Evolutionary conservation across 805 yeast genomes (phyloP).

Genomic region (Jamesozyma lodderae): DNA sequence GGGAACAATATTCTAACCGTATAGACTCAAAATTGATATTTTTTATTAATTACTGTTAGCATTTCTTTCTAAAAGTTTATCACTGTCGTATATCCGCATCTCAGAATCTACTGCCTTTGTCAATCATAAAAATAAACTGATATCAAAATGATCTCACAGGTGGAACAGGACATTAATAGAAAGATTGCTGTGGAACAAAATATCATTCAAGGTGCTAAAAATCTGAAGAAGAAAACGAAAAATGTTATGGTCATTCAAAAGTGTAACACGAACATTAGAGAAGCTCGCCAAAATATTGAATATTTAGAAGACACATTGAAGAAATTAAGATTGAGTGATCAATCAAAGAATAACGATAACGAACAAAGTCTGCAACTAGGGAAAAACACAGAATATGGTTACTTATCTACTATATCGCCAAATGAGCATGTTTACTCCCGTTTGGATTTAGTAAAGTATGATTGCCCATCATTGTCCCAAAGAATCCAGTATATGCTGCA

Average conservation of each 20-base stretch:
- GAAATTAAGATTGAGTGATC: constrained; percentile 36
- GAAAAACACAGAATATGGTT: constrained; percentile 18
- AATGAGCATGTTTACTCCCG: constrained; percentile 43
- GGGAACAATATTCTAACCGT: no score
- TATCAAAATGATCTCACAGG: constrained; percentile 14
- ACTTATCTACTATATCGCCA: constrained; percentile 33
- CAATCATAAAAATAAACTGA: no score
- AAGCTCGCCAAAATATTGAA: constrained; percentile 84
- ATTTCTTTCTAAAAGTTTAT: no score
- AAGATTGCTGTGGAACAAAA: constrained; percentile 85
- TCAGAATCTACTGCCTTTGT: no score
- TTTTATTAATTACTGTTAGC: no score
- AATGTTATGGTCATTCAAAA: constrained; percentile 80
- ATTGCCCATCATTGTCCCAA: constrained; percentile 90
- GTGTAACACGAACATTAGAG: constrained; percentile 84
- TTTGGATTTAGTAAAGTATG: constrained; percentile 79
- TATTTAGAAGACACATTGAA: constrained; percentile 72
- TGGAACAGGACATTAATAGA: constrained; percentile 55
- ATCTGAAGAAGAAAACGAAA: constrained; percentile 65
- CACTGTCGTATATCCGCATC: no score
- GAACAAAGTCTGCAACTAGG: constrained; percentile 5
- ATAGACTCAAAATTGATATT: no score
- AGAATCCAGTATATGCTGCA: constrained; percentile 92
- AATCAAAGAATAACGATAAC: constrained; percentile 2
- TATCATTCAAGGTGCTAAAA: constrained; percentile 79